These are phyloP conservation scores for Russula sp. DNA, from an alignment of 768 basidiomycete species.

Conservation along the genomic window DNA sequence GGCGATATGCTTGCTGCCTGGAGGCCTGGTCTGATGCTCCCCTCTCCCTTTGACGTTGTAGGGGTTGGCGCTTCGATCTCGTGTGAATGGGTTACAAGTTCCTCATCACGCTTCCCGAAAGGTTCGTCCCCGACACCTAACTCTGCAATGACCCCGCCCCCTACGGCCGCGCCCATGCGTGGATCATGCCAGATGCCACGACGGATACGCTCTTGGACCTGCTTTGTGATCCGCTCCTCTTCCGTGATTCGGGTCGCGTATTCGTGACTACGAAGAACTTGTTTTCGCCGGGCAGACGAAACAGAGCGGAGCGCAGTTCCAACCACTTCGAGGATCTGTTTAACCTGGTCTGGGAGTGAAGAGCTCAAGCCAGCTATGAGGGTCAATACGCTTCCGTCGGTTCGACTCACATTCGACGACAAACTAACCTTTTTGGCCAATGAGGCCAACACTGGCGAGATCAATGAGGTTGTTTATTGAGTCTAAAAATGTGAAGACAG, in stretches of 20 bases:
- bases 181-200: constrained; percentile 84
- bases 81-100: constrained; percentile 19
- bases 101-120: constrained; percentile 42
- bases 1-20: constrained; percentile 65
- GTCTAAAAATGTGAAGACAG: constrained; percentile 81
- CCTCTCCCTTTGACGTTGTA: constrained; percentile 12
- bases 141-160: constrained; percentile 84
- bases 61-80: constrained; percentile 1
- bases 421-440: constrained; percentile 84
- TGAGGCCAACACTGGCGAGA: constrained; percentile 88
- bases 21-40: constrained; percentile 36
- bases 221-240: constrained; percentile 40
- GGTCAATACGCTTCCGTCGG: constrained; percentile 1
- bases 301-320: constrained; percentile 67
- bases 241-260: constrained; percentile 41
- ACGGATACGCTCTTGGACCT: constrained; percentile 48
- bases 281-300: constrained; percentile 47
- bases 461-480: constrained; percentile 83
- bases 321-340: constrained; percentile 79
- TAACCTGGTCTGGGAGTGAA: constrained; percentile 77
- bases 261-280: constrained; percentile 43
- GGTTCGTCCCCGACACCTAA: constrained; percentile 79
- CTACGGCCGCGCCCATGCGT: constrained; percentile 77
- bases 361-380: constrained; percentile 73
- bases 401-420: not conserved